Conservation (phyloP, 257 asterid species). For the Dorcoceras hygrometricum region DNA sequence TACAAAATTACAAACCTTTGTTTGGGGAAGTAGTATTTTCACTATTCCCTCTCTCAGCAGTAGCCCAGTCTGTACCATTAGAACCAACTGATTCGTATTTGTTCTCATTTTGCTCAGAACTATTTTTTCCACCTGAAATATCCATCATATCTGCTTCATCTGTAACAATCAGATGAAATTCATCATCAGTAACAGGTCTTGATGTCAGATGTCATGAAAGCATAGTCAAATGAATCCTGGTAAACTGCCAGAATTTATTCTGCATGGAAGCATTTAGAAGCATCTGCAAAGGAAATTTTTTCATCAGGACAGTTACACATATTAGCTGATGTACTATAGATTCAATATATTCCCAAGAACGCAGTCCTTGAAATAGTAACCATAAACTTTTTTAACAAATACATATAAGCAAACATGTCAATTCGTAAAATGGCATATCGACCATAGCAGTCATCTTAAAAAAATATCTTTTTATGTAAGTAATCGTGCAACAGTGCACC, state of each 20-base stretch:
- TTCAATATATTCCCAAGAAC: too few relatives aligned
- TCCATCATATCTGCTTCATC: slow-evolving; percentile 34
- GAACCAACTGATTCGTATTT: slow-evolving; percentile 31
- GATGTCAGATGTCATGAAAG: slow-evolving; percentile 13
- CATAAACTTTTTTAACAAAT: too few relatives aligned
- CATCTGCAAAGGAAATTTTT: background rate
- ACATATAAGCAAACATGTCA: too few relatives aligned
- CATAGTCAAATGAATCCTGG: background rate
- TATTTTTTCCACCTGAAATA: slow-evolving; percentile 30
- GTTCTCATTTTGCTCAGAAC: slow-evolving; percentile 35
- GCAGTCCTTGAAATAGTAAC: background rate
- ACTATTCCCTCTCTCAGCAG: slow-evolving; percentile 27
- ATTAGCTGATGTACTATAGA: background rate
- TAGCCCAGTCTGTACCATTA: slow-evolving; percentile 17
- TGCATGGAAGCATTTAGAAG: slow-evolving; percentile 1
- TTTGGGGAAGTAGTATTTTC: slow-evolving; percentile 28
- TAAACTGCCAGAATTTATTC: background rate
- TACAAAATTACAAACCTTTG: slow-evolving; percentile 39
- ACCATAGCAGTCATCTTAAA: too few relatives aligned
- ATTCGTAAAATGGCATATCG: too few relatives aligned
- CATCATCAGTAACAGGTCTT: slow-evolving; percentile 25
- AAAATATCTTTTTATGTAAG: background rate
- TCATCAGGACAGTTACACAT: background rate
- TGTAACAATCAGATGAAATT: slow-evolving; percentile 22
- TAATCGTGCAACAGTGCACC: slow-evolving; percentile 18